phyloP scores from a whole-genome alignment of 306 rosid genomes.

The Quercus dentata region DNA sequence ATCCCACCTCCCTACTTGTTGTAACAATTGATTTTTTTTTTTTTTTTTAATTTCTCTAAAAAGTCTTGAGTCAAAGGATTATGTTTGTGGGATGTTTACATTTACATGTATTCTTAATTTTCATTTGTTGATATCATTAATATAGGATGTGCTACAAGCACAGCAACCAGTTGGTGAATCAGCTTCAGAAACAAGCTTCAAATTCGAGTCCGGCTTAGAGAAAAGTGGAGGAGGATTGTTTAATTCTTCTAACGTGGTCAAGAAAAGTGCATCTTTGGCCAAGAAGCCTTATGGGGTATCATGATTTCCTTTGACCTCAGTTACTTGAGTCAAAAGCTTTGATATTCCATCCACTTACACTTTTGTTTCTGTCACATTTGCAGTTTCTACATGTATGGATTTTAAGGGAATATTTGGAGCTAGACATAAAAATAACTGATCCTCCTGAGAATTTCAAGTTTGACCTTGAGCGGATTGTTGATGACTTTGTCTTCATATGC shows the following conservation, averaged over 20 bases:
- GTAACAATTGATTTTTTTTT: background rate
- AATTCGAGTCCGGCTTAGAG: background rate
- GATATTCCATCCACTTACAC: background rate
- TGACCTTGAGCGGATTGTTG: slow-evolving; percentile 52
- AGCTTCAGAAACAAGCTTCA: background rate
- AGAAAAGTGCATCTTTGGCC: background rate
- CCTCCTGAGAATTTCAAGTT: slow-evolving; percentile 25
- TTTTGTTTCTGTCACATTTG: background rate
- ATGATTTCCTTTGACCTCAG: background rate
- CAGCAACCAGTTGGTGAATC: background rate
- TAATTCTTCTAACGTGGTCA: background rate
- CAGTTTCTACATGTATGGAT: slow-evolving; percentile 61
- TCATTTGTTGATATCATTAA: background rate
- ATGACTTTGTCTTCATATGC: slow-evolving; percentile 57
- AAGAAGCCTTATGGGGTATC: slow-evolving; percentile 41
- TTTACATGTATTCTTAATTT: background rate
- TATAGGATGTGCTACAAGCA: slow-evolving; percentile 14
- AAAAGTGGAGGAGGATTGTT: background rate
- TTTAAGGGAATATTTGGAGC: slow-evolving; percentile 56
- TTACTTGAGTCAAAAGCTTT: background rate
- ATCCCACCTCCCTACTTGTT: too few relatives aligned
- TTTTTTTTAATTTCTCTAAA: background rate
- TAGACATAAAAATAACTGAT: slow-evolving; percentile 41
- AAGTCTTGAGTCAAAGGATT: background rate
- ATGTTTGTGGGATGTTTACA: background rate